A percentile compares a stretch with the other conserved stretches of the same genome.
These are phyloP conservation scores for Phytophthora quininea DNA, from an alignment of 352 stramenopile genomes.

Conservation along the genomic window DNA sequence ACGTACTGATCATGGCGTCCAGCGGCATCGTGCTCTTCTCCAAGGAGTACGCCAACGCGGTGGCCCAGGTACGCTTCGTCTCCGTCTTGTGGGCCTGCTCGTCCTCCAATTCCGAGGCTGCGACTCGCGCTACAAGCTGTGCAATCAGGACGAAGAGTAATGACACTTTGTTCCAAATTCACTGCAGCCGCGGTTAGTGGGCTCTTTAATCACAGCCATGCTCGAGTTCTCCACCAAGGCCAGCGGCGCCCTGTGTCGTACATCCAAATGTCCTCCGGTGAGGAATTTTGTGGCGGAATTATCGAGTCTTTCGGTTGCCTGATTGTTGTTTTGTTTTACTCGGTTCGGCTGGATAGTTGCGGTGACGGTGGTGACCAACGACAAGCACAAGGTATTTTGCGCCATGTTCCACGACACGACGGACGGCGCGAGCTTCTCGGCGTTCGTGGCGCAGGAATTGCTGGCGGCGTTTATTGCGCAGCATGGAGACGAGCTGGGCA, in stretches of 20 bases:
- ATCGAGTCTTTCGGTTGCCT: not conserved
- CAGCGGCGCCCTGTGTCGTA: constrained; percentile 89
- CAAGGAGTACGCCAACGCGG: constrained; percentile 90
- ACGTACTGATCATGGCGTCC: constrained; percentile 92
- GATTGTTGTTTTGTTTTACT: not conserved
- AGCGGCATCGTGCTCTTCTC: constrained; percentile 94
- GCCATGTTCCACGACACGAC: constrained; percentile 90
- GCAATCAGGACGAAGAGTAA: constrained; percentile 13
- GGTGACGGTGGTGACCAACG: constrained; percentile 90
- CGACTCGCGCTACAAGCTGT: constrained; percentile 7
- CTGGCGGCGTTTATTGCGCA: constrained; percentile 83
- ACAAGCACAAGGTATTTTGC: constrained; percentile 91
- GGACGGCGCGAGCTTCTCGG: constrained; percentile 79
- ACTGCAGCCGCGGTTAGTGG: constrained; percentile 83
- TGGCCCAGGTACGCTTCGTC: constrained; percentile 65
- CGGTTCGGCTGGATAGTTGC: constrained; percentile 47
- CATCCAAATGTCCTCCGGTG: constrained; percentile 87
- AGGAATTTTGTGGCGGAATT: constrained; percentile 10
- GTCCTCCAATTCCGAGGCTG: constrained; percentile 4
- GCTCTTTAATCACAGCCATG: constrained; percentile 91
- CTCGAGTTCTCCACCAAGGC: constrained; percentile 92
- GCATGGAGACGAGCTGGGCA: constrained; percentile 77
- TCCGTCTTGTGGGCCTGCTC: constrained; percentile 7
- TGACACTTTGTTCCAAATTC: not conserved
- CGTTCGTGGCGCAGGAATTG: constrained; percentile 90